Evolutionary conservation across 2,329 filamentous ascomycete species (phyloP).

Genomic region (Fusarium pilosicola): DNA sequence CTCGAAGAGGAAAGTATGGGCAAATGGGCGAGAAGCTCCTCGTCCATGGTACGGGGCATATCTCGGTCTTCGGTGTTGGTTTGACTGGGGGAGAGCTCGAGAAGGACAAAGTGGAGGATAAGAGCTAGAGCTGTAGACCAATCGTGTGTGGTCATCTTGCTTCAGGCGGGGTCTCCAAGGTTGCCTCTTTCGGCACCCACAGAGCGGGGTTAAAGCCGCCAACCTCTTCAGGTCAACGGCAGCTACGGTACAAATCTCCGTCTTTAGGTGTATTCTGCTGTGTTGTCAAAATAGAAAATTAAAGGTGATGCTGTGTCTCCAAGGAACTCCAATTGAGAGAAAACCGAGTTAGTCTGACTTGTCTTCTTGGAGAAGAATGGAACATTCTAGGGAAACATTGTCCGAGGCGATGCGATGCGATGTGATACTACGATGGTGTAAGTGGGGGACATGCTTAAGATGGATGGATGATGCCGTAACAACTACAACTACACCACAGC

Average conservation of each 20-base stretch:
- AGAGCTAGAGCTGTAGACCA: conserved; percentile 8
- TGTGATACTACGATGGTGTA: conserved; percentile 8
- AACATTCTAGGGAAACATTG: conserved; percentile 12
- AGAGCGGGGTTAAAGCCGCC: conserved; percentile 23
- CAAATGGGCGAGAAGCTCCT: conserved; percentile 10
- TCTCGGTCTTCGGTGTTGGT: conserved; percentile 45
- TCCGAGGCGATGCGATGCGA: conserved; percentile 3
- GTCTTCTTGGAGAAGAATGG: conserved; percentile 10
- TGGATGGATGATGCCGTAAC: conserved; percentile 26
- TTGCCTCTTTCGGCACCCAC: conserved; percentile 18
- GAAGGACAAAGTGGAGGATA: conserved; percentile 14
- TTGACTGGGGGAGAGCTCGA: conserved; percentile 21
- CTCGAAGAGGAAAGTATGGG: conserved; percentile 39
- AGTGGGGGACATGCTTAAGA: conserved; percentile 19
- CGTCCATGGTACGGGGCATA: conserved; percentile 38
- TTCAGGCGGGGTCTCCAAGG: conserved; percentile 14
- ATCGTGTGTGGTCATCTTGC: conserved; percentile 1
- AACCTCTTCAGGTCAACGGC: conserved; percentile 15
- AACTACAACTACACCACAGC: conserved; percentile 3
- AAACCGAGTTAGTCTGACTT: background rate
- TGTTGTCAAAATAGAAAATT: background rate
- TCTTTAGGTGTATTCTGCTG: background rate
- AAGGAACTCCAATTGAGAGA: conserved; percentile 6
- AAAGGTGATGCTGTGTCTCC: background rate
- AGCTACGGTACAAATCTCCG: conserved; percentile 28